phyloP scores from a whole-genome alignment of 345 rosid species.

The Aquilaria sinensis region DNA sequence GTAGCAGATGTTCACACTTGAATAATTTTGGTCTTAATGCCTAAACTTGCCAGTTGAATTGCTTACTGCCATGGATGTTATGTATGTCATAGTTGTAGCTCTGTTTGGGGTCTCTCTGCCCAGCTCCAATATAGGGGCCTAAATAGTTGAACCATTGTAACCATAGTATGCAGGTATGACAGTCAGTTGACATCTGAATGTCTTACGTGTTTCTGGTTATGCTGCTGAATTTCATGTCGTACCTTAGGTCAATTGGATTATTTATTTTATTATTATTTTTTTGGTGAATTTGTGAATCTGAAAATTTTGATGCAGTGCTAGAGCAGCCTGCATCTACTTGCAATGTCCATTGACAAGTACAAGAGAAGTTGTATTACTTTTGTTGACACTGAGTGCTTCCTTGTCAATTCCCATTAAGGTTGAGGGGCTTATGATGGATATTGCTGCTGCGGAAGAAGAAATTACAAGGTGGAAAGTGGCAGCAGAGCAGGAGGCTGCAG shows the following conservation, averaged over 20 bases:
- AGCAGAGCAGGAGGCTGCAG: constrained; percentile 99
- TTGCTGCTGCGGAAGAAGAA: constrained; percentile 98
- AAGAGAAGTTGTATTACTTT: neutral
- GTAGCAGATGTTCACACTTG: constrained; percentile 1
- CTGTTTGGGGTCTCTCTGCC: no score
- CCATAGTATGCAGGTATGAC: no score
- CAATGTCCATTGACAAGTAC: neutral
- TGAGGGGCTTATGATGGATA: constrained; percentile 96
- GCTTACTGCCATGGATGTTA: neutral
- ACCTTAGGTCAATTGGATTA: neutral
- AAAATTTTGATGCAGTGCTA: neutral
- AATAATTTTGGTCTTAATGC: no score
- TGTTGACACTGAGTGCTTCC: constrained; percentile 6
- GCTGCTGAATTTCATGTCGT: no score
- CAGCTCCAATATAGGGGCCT: no score
- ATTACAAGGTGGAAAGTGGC: constrained; percentile 97
- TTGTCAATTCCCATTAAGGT: constrained; percentile 35
- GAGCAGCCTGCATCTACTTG: neutral
- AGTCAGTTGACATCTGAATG: no score
- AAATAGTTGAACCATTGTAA: no score
- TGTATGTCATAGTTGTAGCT: no score
- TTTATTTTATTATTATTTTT: neutral
- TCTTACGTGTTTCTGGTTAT: no score
- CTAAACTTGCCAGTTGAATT: neutral
- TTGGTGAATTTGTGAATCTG: neutral